Evolutionary conservation across 148 eudicot genomes (phyloP), one percentile per base, ranked within the genome.

Genomic region (Spergularia bocconei): DNA sequence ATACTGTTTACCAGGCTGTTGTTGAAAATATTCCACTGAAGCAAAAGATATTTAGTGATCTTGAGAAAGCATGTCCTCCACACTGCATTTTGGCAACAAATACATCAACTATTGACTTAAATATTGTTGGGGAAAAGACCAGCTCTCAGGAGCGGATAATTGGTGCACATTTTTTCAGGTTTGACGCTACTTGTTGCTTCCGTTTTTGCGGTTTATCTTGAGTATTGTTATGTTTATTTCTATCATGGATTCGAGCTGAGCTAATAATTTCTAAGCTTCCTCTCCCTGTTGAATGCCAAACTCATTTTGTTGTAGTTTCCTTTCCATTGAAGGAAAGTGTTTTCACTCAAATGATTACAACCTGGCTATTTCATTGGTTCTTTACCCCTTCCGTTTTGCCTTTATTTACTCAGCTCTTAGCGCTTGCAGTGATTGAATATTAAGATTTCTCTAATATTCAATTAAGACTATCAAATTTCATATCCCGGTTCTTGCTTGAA

Each of bases 151-250:
- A 89, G 41, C 91, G 96, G 69, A 86, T 94, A 74, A 64, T 94
- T 65, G 98, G 98, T 80, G 98, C 98, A 64, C 98, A 94, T 78
- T 94, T 94, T 85, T 94, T 94, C 90, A 94, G 98, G 98, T 94
- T 67, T 65, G 70, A 44, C 0, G 48, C 9, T 44, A 44, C 6
- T 44, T 44, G 48, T 6, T 44, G 8, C 48, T 44, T 44, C 48
- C 48, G 0, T 44, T 44, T 44, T 44, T 44, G 48, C 48, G 48
- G 47, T 41, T 41, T 29, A 29, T 29, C 33, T 41, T 5, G 9
- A 41, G 47, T 41, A 41, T 41, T 41, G 47, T 6, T 41, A 29
- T 29, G 33, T 29, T 29, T 29, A 29, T 41, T 41, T 41, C 9
- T 6, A 41, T 41, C 47, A 29, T 29, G 7, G 48, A 44, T 44